Base-by-base conservation (phyloP, 768 basidiomycete genomes). In the Rhodotorula diobovata region DNA sequence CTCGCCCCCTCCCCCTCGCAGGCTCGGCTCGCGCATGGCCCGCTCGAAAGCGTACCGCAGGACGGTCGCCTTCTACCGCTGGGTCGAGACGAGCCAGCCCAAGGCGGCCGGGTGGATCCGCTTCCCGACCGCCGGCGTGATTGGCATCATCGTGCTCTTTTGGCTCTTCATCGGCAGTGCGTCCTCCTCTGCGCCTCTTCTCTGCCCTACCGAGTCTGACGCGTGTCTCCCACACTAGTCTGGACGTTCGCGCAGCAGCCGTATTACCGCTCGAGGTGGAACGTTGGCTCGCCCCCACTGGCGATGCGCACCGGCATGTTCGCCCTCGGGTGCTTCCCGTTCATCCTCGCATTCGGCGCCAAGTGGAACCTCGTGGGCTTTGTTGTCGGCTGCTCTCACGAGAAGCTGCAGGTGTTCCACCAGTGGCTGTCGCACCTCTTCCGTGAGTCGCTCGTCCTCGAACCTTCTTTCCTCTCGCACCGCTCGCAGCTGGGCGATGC, bases 361-460 rank as follows among this genome's bases (percentile, higher is more conserved):
- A 79, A 79, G 57, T 71, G 61, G 56, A 78, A 77, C 70, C 39
- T 76, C 21, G 60, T 79, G 55, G 74, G 72, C 14, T 71, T 78
- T 50, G 54, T 77, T 41, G 76, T 75, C 56, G 79, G 79, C n/a
- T 59, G 70, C 54, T 78, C 78, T n/a, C 78, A 80, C 54, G 79
- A 80, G 53, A 78, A 78, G 70, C 76, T 80, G 4, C 58, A 60
- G 51, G 73, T 77, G 9, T 76, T 68, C 63, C 77, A 77, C 39
- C 75, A 74, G 34, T 77, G 75, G 72, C 53, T 76, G 3, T 66
- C 65, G 23, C 71, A 73, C 56, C 71, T 76, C 41, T 77, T 76
- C 66, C 67, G 72, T 73, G 12, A 46, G 72, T 66, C 20, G 12
- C 50, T 18, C 14, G 12, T 30, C 51, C 14, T 46, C 46, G 2